Base-by-base conservation (phyloP, 1,284 basidiomycete genomes). In the Ceratorhiza oryzae-sativae region DNA sequence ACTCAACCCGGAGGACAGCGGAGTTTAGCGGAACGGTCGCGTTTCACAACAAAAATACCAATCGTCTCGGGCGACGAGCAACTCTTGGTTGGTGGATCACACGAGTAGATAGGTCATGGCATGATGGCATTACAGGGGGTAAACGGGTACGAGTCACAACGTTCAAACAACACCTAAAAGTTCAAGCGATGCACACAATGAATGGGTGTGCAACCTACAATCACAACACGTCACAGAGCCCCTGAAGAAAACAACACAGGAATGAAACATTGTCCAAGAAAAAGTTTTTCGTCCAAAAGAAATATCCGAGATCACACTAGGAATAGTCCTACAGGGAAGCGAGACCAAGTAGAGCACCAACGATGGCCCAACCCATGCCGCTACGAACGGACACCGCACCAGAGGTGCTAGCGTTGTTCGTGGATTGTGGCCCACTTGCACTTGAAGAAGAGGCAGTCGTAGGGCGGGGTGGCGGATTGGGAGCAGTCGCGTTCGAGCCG, bases 401-500 rank as follows among this genome's bases (percentile, higher is more conserved):
- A 1, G 53, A 68, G 13, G 48, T 3, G 48, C 27, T 41, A 10
- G n/a, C 46, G n/a, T 25, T 25, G 49, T 34, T 36, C 25, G 51
- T 68, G 10, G 36, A 18, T 39, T 56, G 39, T 15, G 65, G 65
- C 2, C 12, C 65, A 18, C 34, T 39, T 10, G 36, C 34, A 34
- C 49, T 49, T 9, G 65, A 18, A n/a, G 65, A 30, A n/a, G 49
- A 20, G 2, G 62, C 41, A 13, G 49, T 12, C 9, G 23, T 18
- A 23, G 42, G 36, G 5, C 51, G 51, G n/a, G 65, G 65, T 15
- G 65, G 65, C 2, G 49, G 23, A 10, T n/a, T n/a, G n/a, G 65
- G 49, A 10, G 65, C 49, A 41, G 53, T 56, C 53, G 12, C 12
- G 53, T 58, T 49, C 0, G 65, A 68, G 1, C 65, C 65, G 15